Evolutionary conservation across 768 basidiomycete species (phyloP), one percentile per base, ranked within the genome.

Genomic region (Filobasidium wieringae): DNA sequence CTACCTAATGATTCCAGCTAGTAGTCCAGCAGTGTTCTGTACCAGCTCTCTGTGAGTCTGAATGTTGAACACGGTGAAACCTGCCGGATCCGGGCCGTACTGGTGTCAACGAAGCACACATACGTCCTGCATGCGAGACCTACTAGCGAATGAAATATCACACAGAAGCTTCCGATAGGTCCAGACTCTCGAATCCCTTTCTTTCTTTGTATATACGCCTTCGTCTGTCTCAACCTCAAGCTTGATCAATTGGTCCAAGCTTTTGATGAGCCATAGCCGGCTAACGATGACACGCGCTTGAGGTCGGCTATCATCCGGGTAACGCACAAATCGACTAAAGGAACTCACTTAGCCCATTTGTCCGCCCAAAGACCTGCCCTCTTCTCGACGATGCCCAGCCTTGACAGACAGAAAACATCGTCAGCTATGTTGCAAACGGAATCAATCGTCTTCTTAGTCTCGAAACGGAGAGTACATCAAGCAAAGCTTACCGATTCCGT

Each of bases 321-420:
- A n/a, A n/a, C n/a, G n/a, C n/a, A n/a, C n/a, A n/a, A 49, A 19
- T 9, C n/a, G 17, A 24, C 12, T 27, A 7, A 7, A n/a, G 29
- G 19, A 12, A 56, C 55, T 6, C 31, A 57, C 55, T 57, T 57
- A 7, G 56, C 56, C 56, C 56, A 57, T 24, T 57, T 57, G 36
- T 57, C 56, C 4, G 56, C 56, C 56, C 56, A 57, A n/a, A 36
- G 9, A 1, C 56, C 56, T 40, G 27, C 26, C 15, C 49, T 19
- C 17, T 57, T 57, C 26, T 37, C 40, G 4, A 57, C 29, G 3
- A 57, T 34, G 6, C 56, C 56, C 27, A 57, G 49, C 24, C 27
- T 51, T 15, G 56, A 57, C n/a, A 57, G 34, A 26, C 56, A 57
- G 36, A 36, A 57, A 27, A 57, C 22, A 19, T 57, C 56, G 24